Conservation (phyloP, 169 alveolate genomes). For the Eimeria sp. region DNA sequence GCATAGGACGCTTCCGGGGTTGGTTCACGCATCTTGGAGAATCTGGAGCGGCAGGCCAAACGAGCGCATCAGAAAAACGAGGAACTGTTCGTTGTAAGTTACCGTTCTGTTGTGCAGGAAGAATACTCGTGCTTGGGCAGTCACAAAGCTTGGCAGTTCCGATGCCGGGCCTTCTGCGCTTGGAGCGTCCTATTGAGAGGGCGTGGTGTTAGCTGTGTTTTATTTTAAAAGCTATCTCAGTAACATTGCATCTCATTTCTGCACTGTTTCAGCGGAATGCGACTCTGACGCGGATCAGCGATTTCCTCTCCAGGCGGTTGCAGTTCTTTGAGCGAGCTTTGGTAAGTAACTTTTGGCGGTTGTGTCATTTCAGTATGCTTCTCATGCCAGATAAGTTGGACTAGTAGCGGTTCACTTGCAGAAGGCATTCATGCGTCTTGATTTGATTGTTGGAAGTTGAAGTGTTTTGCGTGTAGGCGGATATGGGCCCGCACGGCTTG, state of each 20-base stretch:
- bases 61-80: constrained; percentile 45
- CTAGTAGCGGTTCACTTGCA: background rate
- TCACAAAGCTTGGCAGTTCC: background rate
- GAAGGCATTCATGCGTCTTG: background rate
- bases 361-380: background rate
- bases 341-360: constrained; percentile 14
- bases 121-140: background rate
- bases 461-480: constrained; percentile 12
- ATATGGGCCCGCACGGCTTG: constrained; percentile 71
- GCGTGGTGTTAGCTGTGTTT: background rate
- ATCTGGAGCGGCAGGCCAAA: constrained; percentile 26
- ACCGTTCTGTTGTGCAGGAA: background rate
- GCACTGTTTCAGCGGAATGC: constrained; percentile 58
- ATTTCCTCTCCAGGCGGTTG: constrained; percentile 74
- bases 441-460: background rate
- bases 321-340: constrained; percentile 78
- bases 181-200: background rate
- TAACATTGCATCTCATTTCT: background rate
- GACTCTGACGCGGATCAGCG: constrained; percentile 77
- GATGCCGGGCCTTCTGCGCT: background rate
- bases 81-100: constrained; percentile 34
- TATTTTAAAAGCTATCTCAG: background rate
- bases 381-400: background rate
- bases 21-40: background rate
- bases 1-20: background rate